These are phyloP conservation scores for Oldenlandia corymbosa DNA, from an alignment of 257 asterid species.

Conservation along the genomic window DNA sequence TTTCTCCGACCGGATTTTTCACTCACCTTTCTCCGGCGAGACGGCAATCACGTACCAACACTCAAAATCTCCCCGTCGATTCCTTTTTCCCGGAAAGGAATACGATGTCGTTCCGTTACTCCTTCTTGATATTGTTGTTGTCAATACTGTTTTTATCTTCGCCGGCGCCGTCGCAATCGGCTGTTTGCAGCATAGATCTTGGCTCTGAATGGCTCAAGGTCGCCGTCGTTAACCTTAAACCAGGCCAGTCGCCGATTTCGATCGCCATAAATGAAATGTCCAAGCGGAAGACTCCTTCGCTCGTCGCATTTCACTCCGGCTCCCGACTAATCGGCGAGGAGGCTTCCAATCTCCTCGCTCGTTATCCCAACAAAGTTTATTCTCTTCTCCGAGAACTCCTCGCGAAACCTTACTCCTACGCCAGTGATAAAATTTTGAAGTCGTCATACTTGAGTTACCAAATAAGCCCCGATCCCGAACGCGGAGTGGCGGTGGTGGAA, in stretches of 20 bases:
- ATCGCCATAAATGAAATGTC: slow-evolving; percentile 98
- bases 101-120: slow-evolving; percentile 28
- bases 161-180: slow-evolving; percentile 52
- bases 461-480: slow-evolving; percentile 35
- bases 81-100: background rate
- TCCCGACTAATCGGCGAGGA: slow-evolving; percentile 87
- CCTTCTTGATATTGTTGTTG: slow-evolving; percentile 31
- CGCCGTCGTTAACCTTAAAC: slow-evolving; percentile 92
- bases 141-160: slow-evolving; percentile 25
- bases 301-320: slow-evolving; percentile 70
- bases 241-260: slow-evolving; percentile 86
- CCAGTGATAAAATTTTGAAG: slow-evolving; percentile 24
- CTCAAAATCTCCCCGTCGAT: background rate
- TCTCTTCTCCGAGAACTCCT: slow-evolving; percentile 64
- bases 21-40: background rate
- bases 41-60: background rate
- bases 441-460: slow-evolving; percentile 48
- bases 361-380: slow-evolving; percentile 75
- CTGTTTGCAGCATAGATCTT: slow-evolving; percentile 96
- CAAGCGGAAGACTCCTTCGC: slow-evolving; percentile 83
- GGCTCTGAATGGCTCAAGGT: slow-evolving; percentile 95
- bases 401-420: slow-evolving; percentile 48
- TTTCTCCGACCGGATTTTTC: background rate
- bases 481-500: slow-evolving; percentile 44
- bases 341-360: slow-evolving; percentile 69